phyloP scores from a whole-genome alignment of 1,284 basidiomycete genomes.

The Stereum hirsutum region DNA sequence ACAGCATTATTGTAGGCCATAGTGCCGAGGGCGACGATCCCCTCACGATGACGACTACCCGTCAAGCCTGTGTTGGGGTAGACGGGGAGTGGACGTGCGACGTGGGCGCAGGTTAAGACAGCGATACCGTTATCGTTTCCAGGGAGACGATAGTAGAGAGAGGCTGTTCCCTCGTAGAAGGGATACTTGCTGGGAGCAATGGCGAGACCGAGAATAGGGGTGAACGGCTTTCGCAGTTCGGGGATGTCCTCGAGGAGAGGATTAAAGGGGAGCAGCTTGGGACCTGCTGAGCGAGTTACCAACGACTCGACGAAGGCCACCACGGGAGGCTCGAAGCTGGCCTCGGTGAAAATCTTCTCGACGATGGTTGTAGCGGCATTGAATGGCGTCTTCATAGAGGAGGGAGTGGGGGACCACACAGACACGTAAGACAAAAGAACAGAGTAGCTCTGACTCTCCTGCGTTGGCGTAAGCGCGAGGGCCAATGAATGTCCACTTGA shows the following conservation, averaged over 20 bases:
- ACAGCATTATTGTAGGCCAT: conserved; percentile 20
- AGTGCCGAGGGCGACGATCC: conserved; percentile 25
- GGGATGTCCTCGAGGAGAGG: conserved; percentile 12
- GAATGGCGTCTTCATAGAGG: conserved; percentile 15
- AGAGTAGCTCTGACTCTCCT: conserved; percentile 12
- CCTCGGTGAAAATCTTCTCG: conserved; percentile 14
- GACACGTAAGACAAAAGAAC: conserved; percentile 16
- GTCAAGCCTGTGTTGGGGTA: conserved; percentile 18
- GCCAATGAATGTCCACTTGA: conserved; percentile 18
- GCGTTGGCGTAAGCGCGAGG: conserved; percentile 19
- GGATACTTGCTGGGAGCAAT: conserved; percentile 19
- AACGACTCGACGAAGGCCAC: conserved; percentile 12
- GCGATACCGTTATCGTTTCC: conserved; percentile 15
- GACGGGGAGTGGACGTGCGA: conserved; percentile 14
- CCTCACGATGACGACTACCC: conserved; percentile 20
- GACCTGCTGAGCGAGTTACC: conserved; percentile 12
- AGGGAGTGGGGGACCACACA: conserved; percentile 18
- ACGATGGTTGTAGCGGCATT: conserved; percentile 11
- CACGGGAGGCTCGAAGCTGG: conserved; percentile 13
- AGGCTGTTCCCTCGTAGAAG: conserved; percentile 21
- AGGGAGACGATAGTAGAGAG: conserved; percentile 18
- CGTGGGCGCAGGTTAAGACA: conserved; percentile 21
- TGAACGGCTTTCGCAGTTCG: conserved; percentile 20
- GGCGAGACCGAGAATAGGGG: conserved; percentile 20
- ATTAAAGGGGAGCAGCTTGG: conserved; percentile 17